Evolutionary conservation across 352 stramenopile species (phyloP), one percentile per base, ranked within the genome.

Genomic region (Plasmopara viticola): DNA sequence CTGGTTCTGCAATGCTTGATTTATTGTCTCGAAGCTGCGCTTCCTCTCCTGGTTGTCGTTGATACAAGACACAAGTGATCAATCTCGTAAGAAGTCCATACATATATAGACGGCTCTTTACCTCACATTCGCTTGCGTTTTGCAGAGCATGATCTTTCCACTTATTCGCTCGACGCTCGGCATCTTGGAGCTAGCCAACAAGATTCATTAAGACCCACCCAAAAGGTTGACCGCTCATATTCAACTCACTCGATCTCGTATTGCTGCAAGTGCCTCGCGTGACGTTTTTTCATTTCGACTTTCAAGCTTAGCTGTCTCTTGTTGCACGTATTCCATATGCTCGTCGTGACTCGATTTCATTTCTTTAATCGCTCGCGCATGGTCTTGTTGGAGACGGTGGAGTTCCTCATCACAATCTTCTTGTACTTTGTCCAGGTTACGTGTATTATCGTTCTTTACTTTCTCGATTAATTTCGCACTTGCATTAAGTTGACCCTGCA

Each of bases 301-400:
- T 41, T 68, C 56, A 7, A 68, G 17, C 0, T 74, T 62, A 6
- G 20, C 43, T 4, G 68, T 78, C 48, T 85, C 60, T 41, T 74
- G 74, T 44, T 85, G 61, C 29, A 86, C 41, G 29, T 57, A 75
- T 30, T 78, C 67, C 5, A 84, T 30, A 38, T 81, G 81, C 13
- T 55, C 61, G 20, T 44, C 64, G 44, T 88, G 78, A 6, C 51
- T 63, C 13, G 42, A 25, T 43, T 75, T 68, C 0, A 89, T 56
- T 10, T 78, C 66, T 17, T 80, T 60, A 8, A 88, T 56, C 2
- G 55, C 53, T 48, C 56, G 53, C 29, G 49, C 44, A 43, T 87
- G 68, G 30, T 80, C 64, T 5, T 58, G 64, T 51, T 84, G 76
- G 9, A 91, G 56, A 7, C 56, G 54, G 25, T 53, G 62, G 12